These are phyloP conservation scores for Lipomyces lipofer DNA, from an alignment of 805 yeast genomes.

Conservation along the genomic window DNA sequence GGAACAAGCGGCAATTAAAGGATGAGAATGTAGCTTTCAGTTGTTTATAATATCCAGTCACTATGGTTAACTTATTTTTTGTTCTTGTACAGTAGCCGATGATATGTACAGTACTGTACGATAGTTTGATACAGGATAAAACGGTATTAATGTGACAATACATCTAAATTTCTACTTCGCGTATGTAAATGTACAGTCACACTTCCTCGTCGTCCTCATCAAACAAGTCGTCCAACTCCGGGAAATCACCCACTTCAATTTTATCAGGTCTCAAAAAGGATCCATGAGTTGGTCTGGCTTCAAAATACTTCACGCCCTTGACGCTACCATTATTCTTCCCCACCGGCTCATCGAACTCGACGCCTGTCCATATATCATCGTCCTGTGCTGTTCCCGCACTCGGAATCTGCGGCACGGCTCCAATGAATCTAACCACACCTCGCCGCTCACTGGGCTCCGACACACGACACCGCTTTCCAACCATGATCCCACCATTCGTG, in stretches of 20 bases:
- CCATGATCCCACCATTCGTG: conserved; percentile 36
- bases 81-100: not conserved
- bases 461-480: conserved; percentile 53
- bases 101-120: too few relatives aligned
- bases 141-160: not conserved
- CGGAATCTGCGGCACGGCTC: conserved; percentile 63
- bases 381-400: conserved; percentile 32
- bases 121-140: not conserved
- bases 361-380: conserved; percentile 67
- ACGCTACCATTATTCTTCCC: conserved; percentile 85
- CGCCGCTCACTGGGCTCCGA: conserved; percentile 52
- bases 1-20: conserved; percentile 3
- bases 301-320: conserved; percentile 60
- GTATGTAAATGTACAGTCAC: not conserved
- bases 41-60: not conserved
- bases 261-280: conserved; percentile 71
- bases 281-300: conserved; percentile 61
- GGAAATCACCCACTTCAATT: conserved; percentile 70
- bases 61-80: not conserved
- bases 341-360: conserved; percentile 78
- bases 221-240: conserved; percentile 51
- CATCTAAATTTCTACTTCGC: not conserved
- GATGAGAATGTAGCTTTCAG: too few relatives aligned
- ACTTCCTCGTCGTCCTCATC: conserved; percentile 43
- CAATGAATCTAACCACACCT: conserved; percentile 72